A percentile compares a stretch with the other conserved stretches of the same genome.
Conservation (phyloP, 1,284 basidiomycete genomes). For the Trametes pubescens region DNA sequence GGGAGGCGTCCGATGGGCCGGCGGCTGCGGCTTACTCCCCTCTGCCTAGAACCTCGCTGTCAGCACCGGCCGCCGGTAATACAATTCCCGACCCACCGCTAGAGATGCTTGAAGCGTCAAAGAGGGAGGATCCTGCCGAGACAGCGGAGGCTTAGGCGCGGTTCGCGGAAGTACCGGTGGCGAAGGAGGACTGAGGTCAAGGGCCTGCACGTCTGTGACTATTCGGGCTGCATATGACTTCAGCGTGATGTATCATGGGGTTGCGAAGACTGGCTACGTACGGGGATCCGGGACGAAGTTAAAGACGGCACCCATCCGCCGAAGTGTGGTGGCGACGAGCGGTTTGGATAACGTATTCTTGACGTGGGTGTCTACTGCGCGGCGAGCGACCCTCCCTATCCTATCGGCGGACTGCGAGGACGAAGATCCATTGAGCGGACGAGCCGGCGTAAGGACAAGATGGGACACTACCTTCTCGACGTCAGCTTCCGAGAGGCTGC, state of each 20-base stretch:
- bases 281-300: conserved; percentile 69
- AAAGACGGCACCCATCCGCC: conserved; percentile 73
- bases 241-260: conserved; percentile 20
- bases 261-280: conserved; percentile 47
- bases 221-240: conserved; percentile 40
- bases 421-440: conserved; percentile 23
- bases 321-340: conserved; percentile 66
- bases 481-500: conserved; percentile 60
- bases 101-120: neutral
- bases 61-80: conserved; percentile 1
- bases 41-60: conserved; percentile 2
- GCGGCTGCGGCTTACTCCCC: neutral
- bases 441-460: conserved; percentile 4
- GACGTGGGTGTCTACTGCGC: conserved; percentile 73
- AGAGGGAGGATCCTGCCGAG: conserved; percentile 16
- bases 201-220: conserved; percentile 33
- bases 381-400: conserved; percentile 68
- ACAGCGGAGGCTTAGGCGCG: conserved; percentile 19
- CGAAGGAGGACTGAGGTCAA: conserved; percentile 35
- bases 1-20: neutral
- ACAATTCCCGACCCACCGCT: conserved; percentile 13
- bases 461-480: conserved; percentile 65
- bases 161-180: conserved; percentile 25
- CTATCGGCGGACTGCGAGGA: conserved; percentile 67
- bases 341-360: conserved; percentile 74